Percentiles rank a stretch among this genome's conserved stretches.
Conservation (phyloP, 1,284 basidiomycete genomes). For the Malassezia sympodialis region DNA sequence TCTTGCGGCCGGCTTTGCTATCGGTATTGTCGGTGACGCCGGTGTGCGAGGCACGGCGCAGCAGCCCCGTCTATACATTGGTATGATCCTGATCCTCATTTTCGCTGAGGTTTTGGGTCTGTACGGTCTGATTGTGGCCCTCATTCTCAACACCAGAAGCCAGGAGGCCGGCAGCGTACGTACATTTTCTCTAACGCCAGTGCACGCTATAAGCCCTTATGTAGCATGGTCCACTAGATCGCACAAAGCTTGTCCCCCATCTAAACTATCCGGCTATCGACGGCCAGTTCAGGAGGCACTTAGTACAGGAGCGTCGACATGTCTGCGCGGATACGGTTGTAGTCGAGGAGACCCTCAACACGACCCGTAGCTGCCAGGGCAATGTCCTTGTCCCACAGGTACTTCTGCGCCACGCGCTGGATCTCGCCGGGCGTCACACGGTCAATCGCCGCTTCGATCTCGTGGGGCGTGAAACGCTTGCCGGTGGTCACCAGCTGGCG, state of each 20-base stretch:
- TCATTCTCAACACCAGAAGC: constrained; percentile 65
- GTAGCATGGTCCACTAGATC: not conserved
- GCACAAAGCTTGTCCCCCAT: not conserved
- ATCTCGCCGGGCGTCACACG: constrained; percentile 80
- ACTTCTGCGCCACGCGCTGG: constrained; percentile 86
- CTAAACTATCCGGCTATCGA: not conserved
- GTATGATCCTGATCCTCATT: constrained; percentile 63
- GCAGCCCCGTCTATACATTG: constrained; percentile 82
- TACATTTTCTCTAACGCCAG: not conserved
- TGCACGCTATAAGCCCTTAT: not conserved
- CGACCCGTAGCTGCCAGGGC: constrained; percentile 56
- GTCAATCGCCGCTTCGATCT: constrained; percentile 87
- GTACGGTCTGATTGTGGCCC: constrained; percentile 76
- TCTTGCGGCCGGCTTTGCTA: constrained; percentile 92
- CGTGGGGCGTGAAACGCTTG: constrained; percentile 65
- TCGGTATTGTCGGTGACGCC: constrained; percentile 87
- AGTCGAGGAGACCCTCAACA: constrained; percentile 66
- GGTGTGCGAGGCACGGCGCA: constrained; percentile 53
- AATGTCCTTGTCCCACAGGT: constrained; percentile 84
- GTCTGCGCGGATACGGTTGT: constrained; percentile 49
- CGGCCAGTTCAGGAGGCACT: constrained; percentile 2
- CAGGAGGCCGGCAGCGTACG: constrained; percentile 25
- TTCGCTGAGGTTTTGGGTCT: constrained; percentile 87
- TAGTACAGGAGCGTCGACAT: constrained; percentile 48
- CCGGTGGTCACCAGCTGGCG: constrained; percentile 91